A percentile compares a stretch with the other conserved stretches of the same genome.
Conservation (phyloP, 1,139 yeast genomes). For the Taiozyma sp. region DNA sequence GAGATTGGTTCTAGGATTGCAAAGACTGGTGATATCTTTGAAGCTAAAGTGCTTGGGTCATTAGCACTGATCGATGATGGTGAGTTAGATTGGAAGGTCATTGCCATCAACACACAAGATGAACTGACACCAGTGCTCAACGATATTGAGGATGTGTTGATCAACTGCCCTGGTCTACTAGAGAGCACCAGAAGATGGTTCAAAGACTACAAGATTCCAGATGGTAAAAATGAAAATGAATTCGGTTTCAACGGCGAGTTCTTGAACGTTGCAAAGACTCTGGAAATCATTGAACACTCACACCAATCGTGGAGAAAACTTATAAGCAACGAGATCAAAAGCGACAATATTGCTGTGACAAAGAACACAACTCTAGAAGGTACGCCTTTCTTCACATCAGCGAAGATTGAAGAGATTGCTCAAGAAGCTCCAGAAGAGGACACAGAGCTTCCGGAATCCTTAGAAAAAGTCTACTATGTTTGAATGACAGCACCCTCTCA, state of each 20-base stretch:
- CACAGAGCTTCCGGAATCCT: constrained; percentile 33
- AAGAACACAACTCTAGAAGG: constrained; percentile 33
- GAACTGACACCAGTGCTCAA: constrained; percentile 72
- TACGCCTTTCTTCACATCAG: constrained; percentile 27
- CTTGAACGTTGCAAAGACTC: constrained; percentile 65
- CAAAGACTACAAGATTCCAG: constrained; percentile 92
- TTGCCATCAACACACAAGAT: constrained; percentile 79
- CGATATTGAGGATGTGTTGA: constrained; percentile 79
- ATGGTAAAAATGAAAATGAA: constrained; percentile 83
- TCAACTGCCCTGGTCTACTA: constrained; percentile 78
- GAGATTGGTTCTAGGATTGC: constrained; percentile 75
- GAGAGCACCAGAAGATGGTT: constrained; percentile 90
- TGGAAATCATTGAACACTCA: constrained; percentile 69
- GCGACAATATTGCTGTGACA: constrained; percentile 32
- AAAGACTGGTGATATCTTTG: constrained; percentile 62
- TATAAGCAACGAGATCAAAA: constrained; percentile 48
- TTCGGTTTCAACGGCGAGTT: constrained; percentile 86
- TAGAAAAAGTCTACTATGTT: constrained; percentile 31
- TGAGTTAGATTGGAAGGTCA: constrained; percentile 96
- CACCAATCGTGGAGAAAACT: constrained; percentile 74
- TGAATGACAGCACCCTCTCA: neutral
- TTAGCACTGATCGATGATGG: constrained; percentile 96
- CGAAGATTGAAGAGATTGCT: constrained; percentile 20
- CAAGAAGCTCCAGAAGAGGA: constrained; percentile 25
- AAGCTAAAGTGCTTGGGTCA: constrained; percentile 88